Percentiles rank a stretch among this genome's conserved stretches.
phyloP scores from a whole-genome alignment of 208 protist species.

The Angomonas deanei region DNA sequence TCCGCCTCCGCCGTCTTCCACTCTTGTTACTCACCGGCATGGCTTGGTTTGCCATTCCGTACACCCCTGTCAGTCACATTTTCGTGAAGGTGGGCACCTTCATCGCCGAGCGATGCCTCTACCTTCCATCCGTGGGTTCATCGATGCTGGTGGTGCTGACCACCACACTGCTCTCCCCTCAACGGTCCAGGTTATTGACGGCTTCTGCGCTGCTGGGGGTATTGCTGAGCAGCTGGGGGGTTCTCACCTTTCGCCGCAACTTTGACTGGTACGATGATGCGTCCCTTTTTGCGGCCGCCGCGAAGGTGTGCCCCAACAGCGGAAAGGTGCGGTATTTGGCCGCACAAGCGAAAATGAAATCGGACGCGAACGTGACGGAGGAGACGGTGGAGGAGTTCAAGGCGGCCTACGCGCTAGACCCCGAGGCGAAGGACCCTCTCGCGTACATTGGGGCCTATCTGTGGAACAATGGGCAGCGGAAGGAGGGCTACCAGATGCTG shows the following conservation, averaged over 20 bases:
- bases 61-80: constrained; percentile 77
- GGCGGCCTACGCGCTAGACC: constrained; percentile 26
- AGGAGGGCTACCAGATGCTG: constrained; percentile 21
- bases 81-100: constrained; percentile 82
- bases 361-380: constrained; percentile 9
- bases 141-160: constrained; percentile 21
- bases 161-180: constrained; percentile 2
- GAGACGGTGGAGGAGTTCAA: constrained; percentile 24
- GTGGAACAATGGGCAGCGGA: constrained; percentile 15
- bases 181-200: constrained; percentile 7
- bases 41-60: constrained; percentile 67
- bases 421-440: constrained; percentile 24
- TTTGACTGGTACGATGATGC: constrained; percentile 37
- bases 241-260: constrained; percentile 32
- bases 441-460: constrained; percentile 39
- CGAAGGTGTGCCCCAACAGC: constrained; percentile 41
- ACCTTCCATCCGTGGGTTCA: constrained; percentile 46
- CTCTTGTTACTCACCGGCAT: constrained; percentile 17
- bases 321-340: constrained; percentile 36
- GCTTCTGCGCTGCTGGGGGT: constrained; percentile 10
- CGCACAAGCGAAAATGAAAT: constrained; percentile 12
- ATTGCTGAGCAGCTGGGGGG: constrained; percentile 20
- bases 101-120: constrained; percentile 84
- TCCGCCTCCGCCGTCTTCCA: constrained; percentile 8
- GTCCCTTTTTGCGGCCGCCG: constrained; percentile 34